Evolutionary conservation across 2,329 filamentous ascomycete species (phyloP), one percentile per base, ranked within the genome.

Genomic region (Monosporascus cannonballus): DNA sequence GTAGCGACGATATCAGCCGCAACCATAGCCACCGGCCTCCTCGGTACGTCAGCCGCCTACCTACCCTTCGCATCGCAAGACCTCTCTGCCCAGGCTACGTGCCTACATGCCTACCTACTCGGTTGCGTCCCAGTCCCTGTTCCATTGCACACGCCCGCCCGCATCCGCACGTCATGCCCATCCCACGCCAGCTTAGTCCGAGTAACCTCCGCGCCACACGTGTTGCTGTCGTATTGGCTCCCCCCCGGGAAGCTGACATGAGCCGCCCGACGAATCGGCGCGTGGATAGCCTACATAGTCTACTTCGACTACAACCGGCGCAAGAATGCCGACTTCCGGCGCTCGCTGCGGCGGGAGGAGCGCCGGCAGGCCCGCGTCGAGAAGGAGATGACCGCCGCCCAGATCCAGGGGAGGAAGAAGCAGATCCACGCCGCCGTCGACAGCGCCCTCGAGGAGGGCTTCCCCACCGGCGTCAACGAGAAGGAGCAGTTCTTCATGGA

Each of bases 401-500:
- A 83, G 59, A 79, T 79, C 57, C 78, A 80, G 62, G 77, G 79
- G 70, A 86, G 89, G 76, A 84, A 86, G 67, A 80, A 89, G 70
- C 76, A 79, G 63, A 89, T 99, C 74, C 87, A 86, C 73, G 72
- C 73, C 53, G 84, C 83, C 50, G 87, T 97, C 48, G 84, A 90
- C 63, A 81, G 87, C 64, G 90, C 92, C 63, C 89, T 91, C 75
- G 87, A 89, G 54, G 91, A 96, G 72, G 94, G 93, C 53, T 96
- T 96, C 80, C 94, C 94, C 48, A 79, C 81, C 44, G 90, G 91
- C 65, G 84, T 93, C 37, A 93, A 97, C 71, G 91, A 96, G 77
- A 91, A 90, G 70, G 94, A 99, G 78, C 83, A 85, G 56, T 99
- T 90, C 78, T 99, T 99, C 76, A 96, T 97, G 84, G 86, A 90